These are phyloP conservation scores for Yamadazyma olivae DNA, from an alignment of 805 yeast species.

Conservation along the genomic window DNA sequence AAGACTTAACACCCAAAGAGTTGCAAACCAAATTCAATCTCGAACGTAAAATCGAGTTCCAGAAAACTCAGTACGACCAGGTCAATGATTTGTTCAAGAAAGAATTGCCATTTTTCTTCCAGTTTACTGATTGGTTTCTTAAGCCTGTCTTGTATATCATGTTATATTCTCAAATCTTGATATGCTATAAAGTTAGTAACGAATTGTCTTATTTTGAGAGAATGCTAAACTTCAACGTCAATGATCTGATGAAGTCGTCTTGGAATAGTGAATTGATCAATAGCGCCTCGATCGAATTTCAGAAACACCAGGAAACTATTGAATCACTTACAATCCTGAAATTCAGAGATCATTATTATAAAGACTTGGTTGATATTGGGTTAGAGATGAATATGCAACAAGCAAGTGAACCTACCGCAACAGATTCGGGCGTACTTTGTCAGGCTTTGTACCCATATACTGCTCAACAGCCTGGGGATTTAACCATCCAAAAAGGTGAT, in stretches of 20 bases:
- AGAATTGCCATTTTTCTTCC: slow-evolving; percentile 46
- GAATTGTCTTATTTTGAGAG: not conserved
- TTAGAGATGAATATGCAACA: not conserved
- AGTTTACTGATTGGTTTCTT: slow-evolving; percentile 26
- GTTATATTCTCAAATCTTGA: slow-evolving; percentile 37
- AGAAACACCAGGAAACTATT: slow-evolving; percentile 10
- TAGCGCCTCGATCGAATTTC: not conserved
- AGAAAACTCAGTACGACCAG: slow-evolving; percentile 25
- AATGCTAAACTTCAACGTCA: not conserved
- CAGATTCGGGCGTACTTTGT: too few species aligned
- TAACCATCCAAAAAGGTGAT: slow-evolving; percentile 43
- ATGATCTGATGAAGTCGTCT: not conserved
- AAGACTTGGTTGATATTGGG: slow-evolving; percentile 9
- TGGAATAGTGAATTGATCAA: not conserved
- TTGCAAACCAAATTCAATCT: slow-evolving; percentile 19
- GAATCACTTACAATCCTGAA: slow-evolving; percentile 20
- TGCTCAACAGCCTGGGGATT: slow-evolving; percentile 38
- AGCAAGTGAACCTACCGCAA: too few species aligned
- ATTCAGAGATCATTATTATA: slow-evolving; percentile 19
- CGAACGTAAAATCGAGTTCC: slow-evolving; percentile 24
- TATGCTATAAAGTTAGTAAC: slow-evolving; percentile 24
- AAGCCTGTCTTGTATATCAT: slow-evolving; percentile 8
- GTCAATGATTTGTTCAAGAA: slow-evolving; percentile 37
- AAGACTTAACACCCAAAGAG: slow-evolving; percentile 28
- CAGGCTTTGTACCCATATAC: slow-evolving; percentile 39